Percentiles rank a stretch among this genome's conserved stretches.
phyloP scores from a whole-genome alignment of 2,329 filamentous ascomycete species.

The Monosporascus sp. region DNA sequence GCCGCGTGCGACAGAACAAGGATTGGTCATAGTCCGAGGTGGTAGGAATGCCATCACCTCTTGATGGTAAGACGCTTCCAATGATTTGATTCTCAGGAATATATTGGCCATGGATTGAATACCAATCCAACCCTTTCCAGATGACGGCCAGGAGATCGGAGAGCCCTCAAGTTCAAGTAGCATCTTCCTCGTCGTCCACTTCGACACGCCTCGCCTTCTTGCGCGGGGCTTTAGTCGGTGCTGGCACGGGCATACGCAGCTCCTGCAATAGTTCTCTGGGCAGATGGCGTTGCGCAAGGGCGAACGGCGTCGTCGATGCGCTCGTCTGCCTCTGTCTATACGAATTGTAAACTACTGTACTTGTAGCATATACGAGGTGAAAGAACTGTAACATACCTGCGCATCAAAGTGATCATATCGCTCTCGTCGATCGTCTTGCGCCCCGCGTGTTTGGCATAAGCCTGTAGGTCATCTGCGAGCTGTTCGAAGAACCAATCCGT shows the following conservation, averaged over 20 bases:
- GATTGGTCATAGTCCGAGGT: slow-evolving; percentile 53
- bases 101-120: too few species aligned
- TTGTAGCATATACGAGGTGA: slow-evolving; percentile 6
- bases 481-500: slow-evolving; percentile 94
- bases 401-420: slow-evolving; percentile 78
- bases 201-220: slow-evolving; percentile 31
- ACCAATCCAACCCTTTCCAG: too few species aligned
- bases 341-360: slow-evolving; percentile 17
- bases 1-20: slow-evolving; percentile 70
- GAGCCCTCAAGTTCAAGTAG: slow-evolving; percentile 14
- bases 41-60: neutral
- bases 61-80: neutral
- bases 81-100: too few species aligned
- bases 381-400: slow-evolving; percentile 51
- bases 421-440: slow-evolving; percentile 82
- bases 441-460: slow-evolving; percentile 75
- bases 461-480: slow-evolving; percentile 70
- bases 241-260: slow-evolving; percentile 63
- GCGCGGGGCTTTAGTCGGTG: slow-evolving; percentile 43
- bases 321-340: slow-evolving; percentile 73
- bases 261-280: slow-evolving; percentile 80
- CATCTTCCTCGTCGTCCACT: slow-evolving; percentile 37
- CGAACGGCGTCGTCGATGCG: slow-evolving; percentile 69
- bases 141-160: too few species aligned
- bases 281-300: slow-evolving; percentile 76